phyloP scores from a whole-genome alignment of 768 basidiomycete species.

The Fibroporia radiculosa region DNA sequence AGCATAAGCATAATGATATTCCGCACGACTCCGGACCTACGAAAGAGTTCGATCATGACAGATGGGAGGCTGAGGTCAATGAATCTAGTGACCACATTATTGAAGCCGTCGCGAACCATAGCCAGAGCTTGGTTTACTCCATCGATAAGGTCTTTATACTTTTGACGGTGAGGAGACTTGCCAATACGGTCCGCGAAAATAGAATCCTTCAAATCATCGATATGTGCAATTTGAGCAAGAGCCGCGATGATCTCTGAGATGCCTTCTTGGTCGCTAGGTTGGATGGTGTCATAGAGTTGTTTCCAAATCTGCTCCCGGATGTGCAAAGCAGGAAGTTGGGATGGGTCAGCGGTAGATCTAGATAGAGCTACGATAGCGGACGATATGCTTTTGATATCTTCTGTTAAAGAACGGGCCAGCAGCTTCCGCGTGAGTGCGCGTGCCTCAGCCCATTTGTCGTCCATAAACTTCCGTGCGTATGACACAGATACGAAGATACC shows the following conservation, averaged over 20 bases:
- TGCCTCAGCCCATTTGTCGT: constrained; percentile 33
- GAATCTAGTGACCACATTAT: constrained; percentile 52
- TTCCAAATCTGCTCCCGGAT: constrained; percentile 59
- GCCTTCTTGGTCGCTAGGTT: constrained; percentile 49
- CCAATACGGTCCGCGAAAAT: constrained; percentile 38
- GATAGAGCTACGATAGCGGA: constrained; percentile 25
- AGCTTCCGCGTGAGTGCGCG: constrained; percentile 36
- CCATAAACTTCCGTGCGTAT: constrained; percentile 31
- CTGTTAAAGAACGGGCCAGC: constrained; percentile 24
- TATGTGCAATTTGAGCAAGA: constrained; percentile 53
- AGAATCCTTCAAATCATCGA: constrained; percentile 50
- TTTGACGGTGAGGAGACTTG: constrained; percentile 16
- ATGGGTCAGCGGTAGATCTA: constrained; percentile 7
- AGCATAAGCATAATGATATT: constrained; percentile 63
- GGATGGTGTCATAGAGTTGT: constrained; percentile 51
- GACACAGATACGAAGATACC: constrained; percentile 39
- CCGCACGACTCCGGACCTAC: constrained; percentile 46
- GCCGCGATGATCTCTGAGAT: constrained; percentile 51
- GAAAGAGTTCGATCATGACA: constrained; percentile 48
- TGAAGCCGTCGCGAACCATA: constrained; percentile 54
- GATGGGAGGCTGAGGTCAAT: constrained; percentile 51
- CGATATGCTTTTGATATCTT: constrained; percentile 28
- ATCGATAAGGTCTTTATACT: constrained; percentile 31
- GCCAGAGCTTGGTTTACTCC: constrained; percentile 56
- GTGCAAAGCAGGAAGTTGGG: constrained; percentile 25